phyloP scores from a whole-genome alignment of 2,329 filamentous ascomycete species.

The Aspergillus sp. region DNA sequence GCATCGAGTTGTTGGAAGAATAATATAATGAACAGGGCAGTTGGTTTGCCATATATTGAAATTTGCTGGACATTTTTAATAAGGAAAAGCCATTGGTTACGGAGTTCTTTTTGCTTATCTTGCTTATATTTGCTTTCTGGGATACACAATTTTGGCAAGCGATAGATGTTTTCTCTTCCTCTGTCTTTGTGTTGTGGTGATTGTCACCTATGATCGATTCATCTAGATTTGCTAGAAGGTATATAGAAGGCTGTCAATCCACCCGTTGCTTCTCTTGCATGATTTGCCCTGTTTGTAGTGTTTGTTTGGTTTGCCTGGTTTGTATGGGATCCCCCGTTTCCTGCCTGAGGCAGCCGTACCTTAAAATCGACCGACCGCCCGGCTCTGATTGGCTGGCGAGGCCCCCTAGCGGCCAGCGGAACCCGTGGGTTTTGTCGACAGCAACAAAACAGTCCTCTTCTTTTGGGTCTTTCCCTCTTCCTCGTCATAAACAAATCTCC shows the following conservation, averaged over 20 bases:
- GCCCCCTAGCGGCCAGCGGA: constrained; percentile 19
- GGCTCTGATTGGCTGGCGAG: constrained; percentile 18
- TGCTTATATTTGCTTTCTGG: not conserved
- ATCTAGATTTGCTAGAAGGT: not conserved
- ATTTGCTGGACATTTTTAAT: constrained; percentile 2
- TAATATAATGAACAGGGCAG: not conserved
- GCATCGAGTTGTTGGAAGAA: constrained; percentile 52
- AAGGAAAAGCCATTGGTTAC: constrained; percentile 4
- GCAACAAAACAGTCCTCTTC: constrained; percentile 24
- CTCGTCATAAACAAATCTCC: constrained; percentile 15
- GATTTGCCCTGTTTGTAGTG: not conserved
- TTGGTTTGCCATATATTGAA: not conserved
- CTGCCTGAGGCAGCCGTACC: constrained; percentile 5
- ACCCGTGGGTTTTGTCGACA: constrained; percentile 27
- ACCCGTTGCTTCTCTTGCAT: not conserved
- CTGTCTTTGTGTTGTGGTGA: not conserved
- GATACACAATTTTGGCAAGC: not conserved
- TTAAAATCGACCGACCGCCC: not conserved
- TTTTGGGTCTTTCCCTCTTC: constrained; percentile 13
- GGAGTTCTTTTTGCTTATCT: not conserved
- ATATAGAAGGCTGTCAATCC: no score
- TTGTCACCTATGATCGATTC: not conserved
- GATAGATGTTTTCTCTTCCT: not conserved
- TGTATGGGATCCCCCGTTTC: not conserved
- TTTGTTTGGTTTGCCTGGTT: not conserved